phyloP scores from a whole-genome alignment of 164 flowering plant genomes.

The Cinnamomum micranthum region DNA sequence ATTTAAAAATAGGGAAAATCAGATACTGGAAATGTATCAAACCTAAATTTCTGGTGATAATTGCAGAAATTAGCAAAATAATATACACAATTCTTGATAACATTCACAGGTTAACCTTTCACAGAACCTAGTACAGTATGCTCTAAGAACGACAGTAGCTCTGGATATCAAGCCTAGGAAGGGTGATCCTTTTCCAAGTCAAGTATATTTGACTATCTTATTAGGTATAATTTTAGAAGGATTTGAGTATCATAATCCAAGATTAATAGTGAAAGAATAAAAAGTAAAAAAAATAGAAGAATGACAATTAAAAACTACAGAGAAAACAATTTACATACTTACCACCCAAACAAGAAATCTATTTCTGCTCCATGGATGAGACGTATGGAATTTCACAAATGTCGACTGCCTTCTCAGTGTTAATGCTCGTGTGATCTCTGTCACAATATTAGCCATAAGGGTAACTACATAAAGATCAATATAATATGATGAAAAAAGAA shows the following conservation, averaged over 20 bases:
- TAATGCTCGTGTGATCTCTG: conserved; percentile 64
- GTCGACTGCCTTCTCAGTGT: conserved; percentile 81
- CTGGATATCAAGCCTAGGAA: not conserved
- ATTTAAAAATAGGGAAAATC: not conserved
- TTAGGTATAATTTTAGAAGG: not conserved
- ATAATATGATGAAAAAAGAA: conserved; percentile 1
- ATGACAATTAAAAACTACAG: not conserved
- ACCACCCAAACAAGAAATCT: conserved; percentile 82
- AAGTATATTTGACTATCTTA: not conserved
- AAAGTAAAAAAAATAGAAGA: not conserved
- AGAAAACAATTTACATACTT: conserved; percentile 18
- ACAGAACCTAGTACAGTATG: not conserved
- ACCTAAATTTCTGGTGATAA: not conserved
- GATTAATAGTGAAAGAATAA: not conserved
- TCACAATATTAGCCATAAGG: conserved; percentile 7
- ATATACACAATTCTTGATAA: not conserved
- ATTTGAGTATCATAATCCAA: not conserved
- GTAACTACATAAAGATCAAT: not conserved
- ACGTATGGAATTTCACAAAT: conserved; percentile 62
- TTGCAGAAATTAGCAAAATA: not conserved
- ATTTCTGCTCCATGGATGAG: conserved; percentile 56
- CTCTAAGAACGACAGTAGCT: not conserved
- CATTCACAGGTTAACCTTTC: not conserved
- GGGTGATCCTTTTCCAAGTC: not conserved
- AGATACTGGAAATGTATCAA: not conserved